Evolutionary conservation across 163 green algal species (phyloP).

Genomic region (Chlorella variabilis): DNA sequence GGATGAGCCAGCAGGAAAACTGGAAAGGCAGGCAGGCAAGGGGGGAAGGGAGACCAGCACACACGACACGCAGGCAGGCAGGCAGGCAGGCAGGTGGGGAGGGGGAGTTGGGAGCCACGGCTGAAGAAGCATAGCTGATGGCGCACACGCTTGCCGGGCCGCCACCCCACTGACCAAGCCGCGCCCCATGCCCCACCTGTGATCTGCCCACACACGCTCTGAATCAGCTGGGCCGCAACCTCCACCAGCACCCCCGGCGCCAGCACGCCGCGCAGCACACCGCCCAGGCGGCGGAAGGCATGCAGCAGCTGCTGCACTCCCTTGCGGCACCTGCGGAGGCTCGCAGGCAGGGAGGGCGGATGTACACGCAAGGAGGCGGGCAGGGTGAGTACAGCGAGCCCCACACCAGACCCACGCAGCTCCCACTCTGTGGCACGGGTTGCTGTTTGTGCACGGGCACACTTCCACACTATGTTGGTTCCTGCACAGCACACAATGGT

Average conservation of each 20-base stretch:
- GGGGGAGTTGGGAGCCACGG: neutral
- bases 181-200: too few relatives aligned
- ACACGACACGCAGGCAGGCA: neutral
- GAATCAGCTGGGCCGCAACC: conserved; percentile 34
- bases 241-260: conserved; percentile 36
- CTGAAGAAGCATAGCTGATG: too few relatives aligned
- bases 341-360: neutral
- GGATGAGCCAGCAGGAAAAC: neutral
- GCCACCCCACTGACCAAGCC: too few relatives aligned
- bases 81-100: too few relatives aligned
- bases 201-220: conserved; percentile 27
- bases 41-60: neutral
- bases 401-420: too few relatives aligned
- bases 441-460: too few relatives aligned
- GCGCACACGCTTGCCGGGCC: too few relatives aligned
- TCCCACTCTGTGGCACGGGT: too few relatives aligned
- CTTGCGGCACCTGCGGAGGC: conserved; percentile 38
- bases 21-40: neutral
- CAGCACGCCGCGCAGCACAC: conserved; percentile 47
- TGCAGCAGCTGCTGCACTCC: conserved; percentile 44
- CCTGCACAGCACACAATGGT: too few relatives aligned
- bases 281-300: conserved; percentile 46
- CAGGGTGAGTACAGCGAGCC: too few relatives aligned
- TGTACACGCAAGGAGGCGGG: too few relatives aligned
- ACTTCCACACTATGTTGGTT: too few relatives aligned